phyloP scores from a whole-genome alignment of 192 early-diverging fungal species.

The Backusella psychrophila region DNA sequence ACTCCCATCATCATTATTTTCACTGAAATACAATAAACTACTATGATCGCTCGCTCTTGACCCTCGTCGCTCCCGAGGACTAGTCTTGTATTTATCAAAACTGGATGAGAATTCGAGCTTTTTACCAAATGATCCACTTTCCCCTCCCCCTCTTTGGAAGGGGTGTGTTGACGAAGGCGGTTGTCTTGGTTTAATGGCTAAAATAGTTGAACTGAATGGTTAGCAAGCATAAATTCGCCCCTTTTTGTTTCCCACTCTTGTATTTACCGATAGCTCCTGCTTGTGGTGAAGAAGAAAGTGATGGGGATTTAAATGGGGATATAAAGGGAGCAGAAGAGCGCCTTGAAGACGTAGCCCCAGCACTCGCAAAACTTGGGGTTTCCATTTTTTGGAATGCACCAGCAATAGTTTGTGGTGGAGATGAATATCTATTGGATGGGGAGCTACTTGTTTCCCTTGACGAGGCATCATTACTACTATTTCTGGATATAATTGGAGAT shows the following conservation, averaged over 20 bases:
- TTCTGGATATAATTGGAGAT: neutral
- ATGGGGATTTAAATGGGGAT: slow-evolving; percentile 38
- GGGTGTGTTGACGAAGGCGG: neutral
- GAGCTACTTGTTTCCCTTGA: neutral
- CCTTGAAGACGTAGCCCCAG: neutral
- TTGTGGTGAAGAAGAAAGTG: slow-evolving; percentile 34
- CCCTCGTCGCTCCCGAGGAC: slow-evolving; percentile 10
- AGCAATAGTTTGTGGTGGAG: neutral
- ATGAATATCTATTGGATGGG: neutral
- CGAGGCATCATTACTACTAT: neutral
- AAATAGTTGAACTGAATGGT: neutral
- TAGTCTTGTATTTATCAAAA: slow-evolving; percentile 29
- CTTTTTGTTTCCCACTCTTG: neutral
- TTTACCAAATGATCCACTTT: slow-evolving; percentile 7
- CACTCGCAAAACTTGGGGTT: neutral
- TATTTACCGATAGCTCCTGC: slow-evolving; percentile 15
- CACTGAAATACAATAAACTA: neutral
- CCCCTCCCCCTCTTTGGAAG: neutral
- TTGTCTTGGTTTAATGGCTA: slow-evolving; percentile 1
- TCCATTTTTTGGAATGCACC: neutral
- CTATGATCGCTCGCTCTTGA: slow-evolving; percentile 27
- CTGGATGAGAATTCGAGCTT: slow-evolving; percentile 13
- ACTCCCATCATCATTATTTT: slow-evolving; percentile 21
- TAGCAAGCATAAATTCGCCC: neutral
- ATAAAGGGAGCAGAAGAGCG: slow-evolving; percentile 16